phyloP scores from a whole-genome alignment of 2,329 filamentous ascomycete species.

The Aspergillus neoniger region DNA sequence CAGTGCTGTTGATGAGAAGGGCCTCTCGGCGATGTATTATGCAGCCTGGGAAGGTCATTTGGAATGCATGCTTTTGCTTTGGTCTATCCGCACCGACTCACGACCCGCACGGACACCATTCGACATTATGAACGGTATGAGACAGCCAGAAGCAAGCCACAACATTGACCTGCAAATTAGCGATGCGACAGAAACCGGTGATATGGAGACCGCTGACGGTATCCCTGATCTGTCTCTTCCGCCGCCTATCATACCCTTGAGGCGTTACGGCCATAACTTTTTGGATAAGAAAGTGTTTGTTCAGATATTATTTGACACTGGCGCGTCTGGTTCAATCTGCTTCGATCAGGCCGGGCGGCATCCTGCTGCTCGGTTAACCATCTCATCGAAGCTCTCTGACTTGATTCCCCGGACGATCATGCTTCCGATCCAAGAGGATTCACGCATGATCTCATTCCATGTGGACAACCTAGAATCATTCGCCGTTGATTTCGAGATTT shows the following conservation, averaged over 20 bases:
- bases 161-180: constrained; percentile 30
- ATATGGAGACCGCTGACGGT: constrained; percentile 72
- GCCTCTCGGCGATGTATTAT: constrained; percentile 93
- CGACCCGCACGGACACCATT: constrained; percentile 32
- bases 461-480: constrained; percentile 92
- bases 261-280: constrained; percentile 97
- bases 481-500: constrained; percentile 95
- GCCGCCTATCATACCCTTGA: constrained; percentile 90
- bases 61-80: constrained; percentile 86
- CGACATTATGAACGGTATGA: constrained; percentile 38
- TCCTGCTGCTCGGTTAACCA: constrained; percentile 88
- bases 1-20: constrained; percentile 85
- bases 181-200: constrained; percentile 55
- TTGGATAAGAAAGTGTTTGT: constrained; percentile 96
- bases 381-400: constrained; percentile 94
- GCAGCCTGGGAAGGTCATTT: constrained; percentile 97
- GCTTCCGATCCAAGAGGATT: constrained; percentile 94
- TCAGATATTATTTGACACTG: constrained; percentile 83
- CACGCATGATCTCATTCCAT: constrained; percentile 90
- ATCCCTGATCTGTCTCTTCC: constrained; percentile 91
- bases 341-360: constrained; percentile 98
- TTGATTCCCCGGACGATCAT: constrained; percentile 95
- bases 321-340: constrained; percentile 67
- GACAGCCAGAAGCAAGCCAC: constrained; percentile 30
- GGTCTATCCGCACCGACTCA: constrained; percentile 38